Conservation (phyloP, 1,284 basidiomycete species). For the Pyrrhoderma noxium region DNA sequence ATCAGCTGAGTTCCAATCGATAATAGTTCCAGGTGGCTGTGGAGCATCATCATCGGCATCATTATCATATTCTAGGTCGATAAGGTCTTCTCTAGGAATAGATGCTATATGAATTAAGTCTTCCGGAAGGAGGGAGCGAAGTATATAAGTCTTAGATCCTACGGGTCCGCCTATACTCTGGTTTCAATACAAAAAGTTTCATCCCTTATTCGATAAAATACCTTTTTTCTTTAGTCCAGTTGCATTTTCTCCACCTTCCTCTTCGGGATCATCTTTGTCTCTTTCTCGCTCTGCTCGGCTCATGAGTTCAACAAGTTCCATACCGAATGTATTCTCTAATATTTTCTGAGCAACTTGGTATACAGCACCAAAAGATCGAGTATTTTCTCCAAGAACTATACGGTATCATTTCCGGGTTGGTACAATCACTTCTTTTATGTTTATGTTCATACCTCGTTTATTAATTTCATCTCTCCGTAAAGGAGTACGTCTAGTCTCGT, state of each 20-base stretch:
- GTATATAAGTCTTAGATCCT: slow-evolving; percentile 66
- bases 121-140: slow-evolving; percentile 57
- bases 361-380: slow-evolving; percentile 50
- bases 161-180: slow-evolving; percentile 37
- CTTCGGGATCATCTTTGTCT: slow-evolving; percentile 29
- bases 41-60: slow-evolving; percentile 33
- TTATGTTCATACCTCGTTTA: slow-evolving; percentile 51
- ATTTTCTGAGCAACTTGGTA: slow-evolving; percentile 52
- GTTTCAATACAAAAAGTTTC: neutral
- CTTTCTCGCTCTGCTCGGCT: slow-evolving; percentile 50
- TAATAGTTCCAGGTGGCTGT: slow-evolving; percentile 51
- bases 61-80: slow-evolving; percentile 33
- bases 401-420: neutral
- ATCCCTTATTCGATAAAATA: slow-evolving; percentile 18
- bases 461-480: slow-evolving; percentile 68
- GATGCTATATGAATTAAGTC: slow-evolving; percentile 52
- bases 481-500: slow-evolving; percentile 52
- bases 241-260: slow-evolving; percentile 37
- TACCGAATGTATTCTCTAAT: slow-evolving; percentile 55
- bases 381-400: slow-evolving; percentile 52
- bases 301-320: slow-evolving; percentile 71
- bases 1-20: slow-evolving; percentile 61
- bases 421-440: neutral
- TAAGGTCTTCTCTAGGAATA: slow-evolving; percentile 45
- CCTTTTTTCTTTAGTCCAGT: slow-evolving; percentile 53